These are phyloP conservation scores for Huntiella decipiens DNA, from an alignment of 2,329 filamentous ascomycete species.

Conservation along the genomic window DNA sequence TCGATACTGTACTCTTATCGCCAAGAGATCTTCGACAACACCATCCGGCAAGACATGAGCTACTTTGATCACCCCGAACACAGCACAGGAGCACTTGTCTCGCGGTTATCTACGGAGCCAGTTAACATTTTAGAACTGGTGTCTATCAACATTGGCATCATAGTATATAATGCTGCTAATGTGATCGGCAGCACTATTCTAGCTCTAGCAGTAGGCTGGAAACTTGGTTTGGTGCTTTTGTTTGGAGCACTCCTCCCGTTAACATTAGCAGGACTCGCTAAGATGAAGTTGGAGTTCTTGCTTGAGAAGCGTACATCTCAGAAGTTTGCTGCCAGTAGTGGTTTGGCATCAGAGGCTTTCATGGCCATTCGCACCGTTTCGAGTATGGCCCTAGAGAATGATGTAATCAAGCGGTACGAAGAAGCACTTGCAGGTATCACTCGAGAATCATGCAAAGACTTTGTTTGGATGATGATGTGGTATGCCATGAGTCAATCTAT, in stretches of 20 bases:
- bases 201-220: conserved; percentile 29
- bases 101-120: conserved; percentile 21
- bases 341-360: conserved; percentile 30
- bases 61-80: conserved; percentile 24
- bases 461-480: conserved; percentile 23
- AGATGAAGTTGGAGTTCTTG: conserved; percentile 29
- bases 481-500: conserved; percentile 24
- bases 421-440: conserved; percentile 18
- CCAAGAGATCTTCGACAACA: conserved; percentile 27
- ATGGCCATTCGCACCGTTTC: conserved; percentile 30
- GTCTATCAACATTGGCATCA: conserved; percentile 27
- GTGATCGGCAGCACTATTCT: conserved; percentile 26
- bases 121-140: conserved; percentile 32
- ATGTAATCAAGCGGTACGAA: conserved; percentile 22
- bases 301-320: conserved; percentile 26
- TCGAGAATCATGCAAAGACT: conserved; percentile 15
- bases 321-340: conserved; percentile 27
- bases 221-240: conserved; percentile 28
- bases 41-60: conserved; percentile 34
- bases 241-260: conserved; percentile 28
- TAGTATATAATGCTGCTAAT: conserved; percentile 28
- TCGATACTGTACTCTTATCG: conserved; percentile 20
- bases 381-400: conserved; percentile 27
- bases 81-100: conserved; percentile 22
- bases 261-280: conserved; percentile 25